phyloP scores from a whole-genome alignment of 2,329 filamentous ascomycete species.

The Chlorencoelia australis region DNA sequence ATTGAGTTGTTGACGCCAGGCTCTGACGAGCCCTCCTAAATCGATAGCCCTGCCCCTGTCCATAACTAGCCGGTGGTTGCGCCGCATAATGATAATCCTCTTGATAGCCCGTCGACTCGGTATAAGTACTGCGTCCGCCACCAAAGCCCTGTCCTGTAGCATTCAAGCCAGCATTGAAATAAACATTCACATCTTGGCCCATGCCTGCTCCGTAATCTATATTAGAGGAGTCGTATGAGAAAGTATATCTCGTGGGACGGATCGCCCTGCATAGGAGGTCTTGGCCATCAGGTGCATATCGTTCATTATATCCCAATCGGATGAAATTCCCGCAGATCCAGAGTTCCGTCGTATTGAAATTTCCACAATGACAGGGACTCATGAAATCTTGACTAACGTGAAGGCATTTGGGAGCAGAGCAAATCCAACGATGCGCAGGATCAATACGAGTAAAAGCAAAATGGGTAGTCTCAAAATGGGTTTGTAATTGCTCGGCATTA shows the following conservation, averaged over 20 bases:
- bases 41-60: too few relatives aligned
- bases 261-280: slow-evolving; percentile 5
- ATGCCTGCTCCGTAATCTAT: slow-evolving; percentile 2
- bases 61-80: slow-evolving; percentile 5
- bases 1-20: neutral
- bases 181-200: neutral
- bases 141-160: neutral
- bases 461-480: slow-evolving; percentile 19
- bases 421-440: slow-evolving; percentile 17
- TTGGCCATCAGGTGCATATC: slow-evolving; percentile 12
- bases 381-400: slow-evolving; percentile 4
- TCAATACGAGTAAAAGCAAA: slow-evolving; percentile 20
- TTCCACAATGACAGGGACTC: slow-evolving; percentile 12
- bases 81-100: too few relatives aligned
- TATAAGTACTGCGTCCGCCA: neutral
- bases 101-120: too few relatives aligned
- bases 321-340: slow-evolving; percentile 23
- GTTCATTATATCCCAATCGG: slow-evolving; percentile 4
- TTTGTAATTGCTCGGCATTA: slow-evolving; percentile 13
- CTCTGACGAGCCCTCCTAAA: too few relatives aligned
- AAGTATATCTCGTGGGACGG: slow-evolving; percentile 4
- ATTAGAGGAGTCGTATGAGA: neutral
- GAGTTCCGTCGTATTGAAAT: slow-evolving; percentile 6
- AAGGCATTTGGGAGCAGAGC: slow-evolving; percentile 10
- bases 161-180: neutral